These are phyloP conservation scores for Teunomyces stri DNA, from an alignment of 805 yeast genomes.

Conservation along the genomic window DNA sequence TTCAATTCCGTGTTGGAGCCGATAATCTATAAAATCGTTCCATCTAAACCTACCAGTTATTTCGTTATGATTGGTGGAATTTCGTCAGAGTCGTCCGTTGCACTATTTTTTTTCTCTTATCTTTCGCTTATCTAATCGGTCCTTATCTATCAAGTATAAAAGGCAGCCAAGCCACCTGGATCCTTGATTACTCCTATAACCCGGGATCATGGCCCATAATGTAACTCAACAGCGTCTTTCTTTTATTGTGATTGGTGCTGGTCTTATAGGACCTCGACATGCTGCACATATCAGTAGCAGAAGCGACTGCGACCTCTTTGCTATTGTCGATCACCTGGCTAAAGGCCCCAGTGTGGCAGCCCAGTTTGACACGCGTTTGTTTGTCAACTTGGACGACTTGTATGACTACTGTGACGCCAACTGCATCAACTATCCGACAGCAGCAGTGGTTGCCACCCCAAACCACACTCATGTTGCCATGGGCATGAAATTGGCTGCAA, in stretches of 20 bases:
- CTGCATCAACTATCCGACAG: constrained; percentile 26
- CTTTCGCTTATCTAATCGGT: not conserved
- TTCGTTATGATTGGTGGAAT: no score
- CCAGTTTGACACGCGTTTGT: constrained; percentile 22
- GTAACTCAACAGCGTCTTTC: constrained; percentile 9
- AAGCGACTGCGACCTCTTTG: constrained; percentile 27
- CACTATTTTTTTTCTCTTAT: not conserved
- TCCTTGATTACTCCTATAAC: not conserved
- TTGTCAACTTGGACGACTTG: constrained; percentile 24
- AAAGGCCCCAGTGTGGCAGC: constrained; percentile 31
- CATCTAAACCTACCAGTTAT: no score
- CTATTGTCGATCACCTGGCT: constrained; percentile 34
- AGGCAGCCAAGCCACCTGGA: not conserved
- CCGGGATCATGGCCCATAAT: not conserved
- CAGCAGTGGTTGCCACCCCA: constrained; percentile 41
- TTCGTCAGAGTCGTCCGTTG: no score
- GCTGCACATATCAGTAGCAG: constrained; percentile 30
- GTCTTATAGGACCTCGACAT: constrained; percentile 42
- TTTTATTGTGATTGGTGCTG: constrained; percentile 37
- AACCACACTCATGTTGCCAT: constrained; percentile 36
- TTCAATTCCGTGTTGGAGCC: no score
- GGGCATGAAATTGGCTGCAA: constrained; percentile 28
- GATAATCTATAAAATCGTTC: no score
- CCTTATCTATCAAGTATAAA: not conserved
- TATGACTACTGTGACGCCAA: constrained; percentile 21